Evolutionary conservation across 177 flowering plant genomes (phyloP).

Genomic region (Vitis hybrid): DNA sequence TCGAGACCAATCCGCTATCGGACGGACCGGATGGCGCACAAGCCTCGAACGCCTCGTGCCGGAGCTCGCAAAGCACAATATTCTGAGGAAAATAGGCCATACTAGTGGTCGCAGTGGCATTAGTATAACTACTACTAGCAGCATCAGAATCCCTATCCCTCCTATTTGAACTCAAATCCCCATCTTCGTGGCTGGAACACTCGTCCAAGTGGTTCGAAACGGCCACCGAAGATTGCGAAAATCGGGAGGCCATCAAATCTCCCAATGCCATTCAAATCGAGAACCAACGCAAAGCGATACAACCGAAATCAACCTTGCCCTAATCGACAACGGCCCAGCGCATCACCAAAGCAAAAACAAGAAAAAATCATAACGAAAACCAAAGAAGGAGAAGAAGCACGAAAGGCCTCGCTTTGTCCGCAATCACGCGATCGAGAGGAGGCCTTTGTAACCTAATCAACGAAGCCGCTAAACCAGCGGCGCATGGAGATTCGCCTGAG

Average conservation of each 20-base stretch:
- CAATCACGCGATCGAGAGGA: background rate
- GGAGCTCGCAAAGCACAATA: slow-evolving; percentile 68
- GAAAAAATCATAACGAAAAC: background rate
- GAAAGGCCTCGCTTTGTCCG: background rate
- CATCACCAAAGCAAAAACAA: slow-evolving; percentile 7
- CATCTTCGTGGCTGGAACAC: slow-evolving; percentile 32
- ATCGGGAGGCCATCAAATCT: slow-evolving; percentile 84
- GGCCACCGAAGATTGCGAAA: slow-evolving; percentile 57
- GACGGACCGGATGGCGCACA: slow-evolving; percentile 61
- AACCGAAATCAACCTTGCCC: slow-evolving; percentile 29
- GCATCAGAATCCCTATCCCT: slow-evolving; percentile 59
- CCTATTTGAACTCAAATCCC: slow-evolving; percentile 23
- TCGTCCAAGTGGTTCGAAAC: slow-evolving; percentile 63
- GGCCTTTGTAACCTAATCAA: slow-evolving; percentile 43
- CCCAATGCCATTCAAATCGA: slow-evolving; percentile 92
- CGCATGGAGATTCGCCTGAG: slow-evolving; percentile 59
- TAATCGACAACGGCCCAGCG: slow-evolving; percentile 21
- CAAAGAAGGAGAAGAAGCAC: slow-evolving; percentile 3
- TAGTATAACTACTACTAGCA: slow-evolving; percentile 47
- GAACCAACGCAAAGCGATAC: slow-evolving; percentile 1
- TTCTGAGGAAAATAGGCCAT: slow-evolving; percentile 84
- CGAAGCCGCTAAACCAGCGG: slow-evolving; percentile 84
- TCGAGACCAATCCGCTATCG: slow-evolving; percentile 76
- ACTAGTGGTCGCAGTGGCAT: slow-evolving; percentile 36
- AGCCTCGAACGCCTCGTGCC: slow-evolving; percentile 80